These are phyloP conservation scores for Diutina sp. DNA, from an alignment of 1,139 yeast genomes.

Conservation along the genomic window DNA sequence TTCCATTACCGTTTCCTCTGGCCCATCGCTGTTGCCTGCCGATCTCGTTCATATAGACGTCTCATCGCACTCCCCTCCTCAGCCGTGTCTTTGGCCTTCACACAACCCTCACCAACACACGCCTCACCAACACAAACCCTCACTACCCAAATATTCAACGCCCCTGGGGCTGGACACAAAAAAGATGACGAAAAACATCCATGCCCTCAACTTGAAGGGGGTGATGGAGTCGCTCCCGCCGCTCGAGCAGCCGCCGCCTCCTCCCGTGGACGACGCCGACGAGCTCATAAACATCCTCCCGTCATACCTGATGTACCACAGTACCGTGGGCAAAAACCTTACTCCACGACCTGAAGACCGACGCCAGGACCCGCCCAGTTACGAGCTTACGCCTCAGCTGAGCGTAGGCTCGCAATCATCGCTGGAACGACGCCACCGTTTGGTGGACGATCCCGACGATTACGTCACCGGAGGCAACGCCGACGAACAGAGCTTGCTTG, in stretches of 20 bases:
- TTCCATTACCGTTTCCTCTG: too few relatives aligned
- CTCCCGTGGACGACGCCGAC: neutral
- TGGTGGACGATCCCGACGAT: neutral
- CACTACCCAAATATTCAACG: neutral
- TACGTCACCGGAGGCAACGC: neutral
- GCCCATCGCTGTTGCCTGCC: too few relatives aligned
- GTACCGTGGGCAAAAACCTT: neutral
- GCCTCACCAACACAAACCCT: too few relatives aligned
- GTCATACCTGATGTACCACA: neutral
- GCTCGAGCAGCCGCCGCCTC: neutral
- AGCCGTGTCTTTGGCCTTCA: too few relatives aligned
- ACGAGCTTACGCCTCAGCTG: neutral
- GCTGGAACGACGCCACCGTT: neutral
- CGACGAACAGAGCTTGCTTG: neutral
- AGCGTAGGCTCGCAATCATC: neutral
- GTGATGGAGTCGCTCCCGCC: neutral
- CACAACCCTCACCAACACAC: too few relatives aligned
- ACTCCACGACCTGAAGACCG: neutral
- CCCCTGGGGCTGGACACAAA: neutral
- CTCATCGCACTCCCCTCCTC: too few relatives aligned
- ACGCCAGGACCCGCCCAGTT: constrained; percentile 1
- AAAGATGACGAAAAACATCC: neutral
- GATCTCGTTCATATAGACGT: too few relatives aligned
- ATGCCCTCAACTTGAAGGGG: neutral
- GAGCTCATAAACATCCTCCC: constrained; percentile 1